Percentiles rank a stretch among this genome's conserved stretches.
These are phyloP conservation scores for Trematosphaeria pertusa DNA, from an alignment of 2,329 filamentous ascomycete genomes.

Conservation along the genomic window DNA sequence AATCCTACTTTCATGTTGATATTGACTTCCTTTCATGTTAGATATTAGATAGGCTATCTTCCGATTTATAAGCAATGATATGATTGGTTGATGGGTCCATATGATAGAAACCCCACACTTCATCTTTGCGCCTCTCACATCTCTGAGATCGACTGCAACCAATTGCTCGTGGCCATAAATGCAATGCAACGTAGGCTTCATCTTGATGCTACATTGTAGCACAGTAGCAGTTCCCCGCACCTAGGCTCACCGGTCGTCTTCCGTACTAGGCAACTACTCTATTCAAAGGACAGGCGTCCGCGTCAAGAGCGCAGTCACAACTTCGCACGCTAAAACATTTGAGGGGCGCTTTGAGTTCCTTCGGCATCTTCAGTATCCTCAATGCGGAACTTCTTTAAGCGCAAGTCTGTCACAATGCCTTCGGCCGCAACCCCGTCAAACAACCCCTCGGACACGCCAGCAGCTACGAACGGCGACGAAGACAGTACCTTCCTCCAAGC, in stretches of 20 bases:
- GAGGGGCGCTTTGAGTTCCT: not conserved
- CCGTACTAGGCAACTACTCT: slow-evolving; percentile 7
- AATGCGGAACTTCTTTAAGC: not conserved
- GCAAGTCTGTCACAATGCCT: slow-evolving; percentile 2
- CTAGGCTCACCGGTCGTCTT: not conserved
- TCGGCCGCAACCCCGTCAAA: slow-evolving; percentile 4
- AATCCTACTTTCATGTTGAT: too few species aligned
- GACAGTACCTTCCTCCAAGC: slow-evolving; percentile 22
- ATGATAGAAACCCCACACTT: slow-evolving; percentile 25
- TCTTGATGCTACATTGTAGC: slow-evolving; percentile 23
- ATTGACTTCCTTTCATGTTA: too few species aligned
- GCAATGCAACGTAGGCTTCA: slow-evolving; percentile 30
- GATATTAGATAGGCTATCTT: too few species aligned
- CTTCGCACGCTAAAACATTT: too few species aligned
- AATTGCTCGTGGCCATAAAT: slow-evolving; percentile 3
- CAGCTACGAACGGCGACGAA: not conserved
- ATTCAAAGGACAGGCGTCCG: slow-evolving; percentile 1
- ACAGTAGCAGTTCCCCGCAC: slow-evolving; percentile 13
- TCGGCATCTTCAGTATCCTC: not conserved
- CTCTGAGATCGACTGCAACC: slow-evolving; percentile 1
- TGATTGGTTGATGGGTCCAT: slow-evolving; percentile 31
- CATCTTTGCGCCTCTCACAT: slow-evolving; percentile 8
- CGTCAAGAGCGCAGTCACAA: too few species aligned
- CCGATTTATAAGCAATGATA: slow-evolving; percentile 17
- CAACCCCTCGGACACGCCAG: too few species aligned